Evolutionary conservation across 192 early-diverging fungal genomes (phyloP), one percentile per base, ranked within the genome.

Genomic region (Rhizoclosmatium globosum): DNA sequence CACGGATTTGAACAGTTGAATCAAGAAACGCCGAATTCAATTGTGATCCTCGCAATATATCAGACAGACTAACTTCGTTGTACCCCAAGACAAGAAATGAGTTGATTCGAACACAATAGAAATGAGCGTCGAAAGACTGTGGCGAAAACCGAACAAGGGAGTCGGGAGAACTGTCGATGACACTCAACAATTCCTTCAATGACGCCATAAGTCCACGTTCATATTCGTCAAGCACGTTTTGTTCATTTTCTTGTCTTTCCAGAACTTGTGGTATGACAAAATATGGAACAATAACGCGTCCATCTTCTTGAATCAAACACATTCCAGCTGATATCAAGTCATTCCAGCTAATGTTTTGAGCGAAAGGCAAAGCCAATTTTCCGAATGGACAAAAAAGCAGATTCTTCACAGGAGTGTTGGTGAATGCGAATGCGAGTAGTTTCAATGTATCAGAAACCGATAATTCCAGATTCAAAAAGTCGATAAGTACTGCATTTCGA

Each of bases 71-170:
- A 66, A 76, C 2, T 65, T 64, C 42, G 46, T 38, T 21, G 4
- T 6, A 2, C 15, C 69, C 75, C 75, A 76, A 65, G 2, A 73
- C 61, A 70, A 76, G 75, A 76, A 76, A 76, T 2, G 75, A 76
- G 61, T 76, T 76, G 75, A 76, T 76, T 41, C 75, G 1, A 23
- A 76, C 31, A 44, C 75, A 76, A 23, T 76, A 76, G 75, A 76
- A 76, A 76, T 76, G 64, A 9, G 75, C 75, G 3, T 67, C 75
- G 72, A 76, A 76, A 23, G 75, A 65, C 75, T 76, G 71, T 67
- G 71, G 72, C n/a, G 75, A 76, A 1, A 76, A 31, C 75, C 75
- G 72, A 4, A 67, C 13, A 76, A 67, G 75, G 23, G 72, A 70
- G 47, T 43, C 1, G 2, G 31, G 64, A 42, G 31, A 67, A 66